Percentiles rank a stretch among this genome's conserved stretches.
Evolutionary conservation across 139 green algal species (phyloP).

Genomic region (Micractinium sp.): DNA sequence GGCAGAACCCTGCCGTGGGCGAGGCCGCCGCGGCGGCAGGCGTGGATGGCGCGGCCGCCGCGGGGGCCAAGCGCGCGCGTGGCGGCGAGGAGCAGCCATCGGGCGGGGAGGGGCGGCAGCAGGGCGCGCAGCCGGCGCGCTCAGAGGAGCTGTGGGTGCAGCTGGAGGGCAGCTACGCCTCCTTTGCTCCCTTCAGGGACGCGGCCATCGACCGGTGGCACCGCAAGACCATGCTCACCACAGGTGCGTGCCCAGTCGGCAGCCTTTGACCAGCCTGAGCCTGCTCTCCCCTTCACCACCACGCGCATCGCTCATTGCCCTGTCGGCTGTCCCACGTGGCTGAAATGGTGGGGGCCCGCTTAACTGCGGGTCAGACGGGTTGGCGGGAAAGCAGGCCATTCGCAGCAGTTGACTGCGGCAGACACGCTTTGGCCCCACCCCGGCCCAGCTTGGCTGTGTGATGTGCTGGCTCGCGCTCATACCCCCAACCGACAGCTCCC

Average conservation of each 20-base stretch:
- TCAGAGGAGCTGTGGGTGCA: conserved; percentile 50
- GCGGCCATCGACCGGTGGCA: conserved; percentile 85
- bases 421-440: too few relatives aligned
- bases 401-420: too few relatives aligned
- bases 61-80: not conserved
- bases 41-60: not conserved
- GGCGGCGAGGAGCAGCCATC: not conserved
- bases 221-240: conserved; percentile 72
- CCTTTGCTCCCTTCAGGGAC: conserved; percentile 69
- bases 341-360: too few relatives aligned
- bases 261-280: too few relatives aligned
- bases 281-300: not conserved
- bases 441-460: not conserved
- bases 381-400: too few relatives aligned
- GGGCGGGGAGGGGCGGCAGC: not conserved
- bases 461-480: not conserved
- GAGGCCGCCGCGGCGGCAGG: conserved; percentile 5
- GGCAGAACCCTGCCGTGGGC: conserved; percentile 50
- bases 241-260: conserved; percentile 45
- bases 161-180: conserved; percentile 31
- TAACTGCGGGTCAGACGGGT: too few relatives aligned
- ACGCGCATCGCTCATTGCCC: too few relatives aligned
- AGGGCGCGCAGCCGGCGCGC: not conserved
- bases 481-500: too few relatives aligned
- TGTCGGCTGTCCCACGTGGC: too few relatives aligned